Base-by-base conservation (phyloP, 495 filamentous ascomycete species). In the Cercophora scortea region DNA sequence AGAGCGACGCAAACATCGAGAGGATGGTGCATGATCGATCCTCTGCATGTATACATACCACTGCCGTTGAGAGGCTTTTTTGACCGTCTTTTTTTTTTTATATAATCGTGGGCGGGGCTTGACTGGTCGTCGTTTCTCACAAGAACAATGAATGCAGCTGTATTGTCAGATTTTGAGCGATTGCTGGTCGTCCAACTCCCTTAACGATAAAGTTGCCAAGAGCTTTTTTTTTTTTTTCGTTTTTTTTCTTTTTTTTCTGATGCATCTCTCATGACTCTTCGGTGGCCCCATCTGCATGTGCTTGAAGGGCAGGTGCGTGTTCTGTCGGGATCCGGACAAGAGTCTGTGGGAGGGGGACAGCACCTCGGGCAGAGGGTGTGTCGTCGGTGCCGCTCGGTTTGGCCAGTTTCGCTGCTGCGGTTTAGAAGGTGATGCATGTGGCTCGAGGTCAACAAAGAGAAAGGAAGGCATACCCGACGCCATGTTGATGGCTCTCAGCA, bases 401-500 rank as follows among this genome's bases (percentile, higher is more conserved):
- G 34, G 65, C 50, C 33, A 74, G 69, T 69, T 82, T 80, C n/a
- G 81, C 61, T 60, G 66, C 78, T 32, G 79, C 76, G 42, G 83
- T 74, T 76, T 80, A 13, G 36, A 38, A 38, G 36, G 7, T 38
- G 13, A 38, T 38, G 13, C 9, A 38, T 83, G 49, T 33, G n/a
- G 49, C 13, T 44, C 9, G 46, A 40, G 17, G 10, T 12, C 17
- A 38, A 17, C 8, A 46, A 4, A 44, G 8, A 16, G 13, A 15
- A 16, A 51, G 45, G 52, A 15, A 46, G 54, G 68, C 87, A 65
- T 82, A 98, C 93, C 81, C 48, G 90, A 95, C 52, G 94, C 91
- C 84, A 98, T 94, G 63, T 86, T 87, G 60, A 98, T 96, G 38
- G 90, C 90, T 47, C 87, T 79, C 16, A 98, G 77, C 48, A 98